Conservation (phyloP, 139 green algal species). For the Asterochloris sp. region DNA sequence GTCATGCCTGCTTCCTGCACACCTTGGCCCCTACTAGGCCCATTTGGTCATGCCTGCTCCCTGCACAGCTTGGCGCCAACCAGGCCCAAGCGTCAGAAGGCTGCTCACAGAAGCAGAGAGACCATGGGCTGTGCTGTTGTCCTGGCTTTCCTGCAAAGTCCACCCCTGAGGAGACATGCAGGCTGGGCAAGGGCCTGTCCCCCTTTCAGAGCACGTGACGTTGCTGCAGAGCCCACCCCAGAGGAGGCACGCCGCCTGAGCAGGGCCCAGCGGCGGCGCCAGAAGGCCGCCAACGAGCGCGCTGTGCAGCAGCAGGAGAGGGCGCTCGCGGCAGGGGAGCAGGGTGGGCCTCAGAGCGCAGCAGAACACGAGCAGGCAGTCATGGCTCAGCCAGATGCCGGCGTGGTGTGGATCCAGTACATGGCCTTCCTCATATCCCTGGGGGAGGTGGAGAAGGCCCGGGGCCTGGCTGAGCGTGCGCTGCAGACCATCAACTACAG, state of each 20-base stretch:
- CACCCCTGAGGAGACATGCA: no score
- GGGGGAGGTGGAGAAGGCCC: constrained; percentile 71
- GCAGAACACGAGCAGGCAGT: constrained; percentile 80
- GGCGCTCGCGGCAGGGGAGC: constrained; percentile 29
- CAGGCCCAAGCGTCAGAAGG: no score
- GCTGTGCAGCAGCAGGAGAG: constrained; percentile 58
- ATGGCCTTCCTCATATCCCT: constrained; percentile 87
- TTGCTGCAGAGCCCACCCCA: no score
- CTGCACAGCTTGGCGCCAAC: no score
- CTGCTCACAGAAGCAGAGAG: no score
- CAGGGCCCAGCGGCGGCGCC: constrained; percentile 60
- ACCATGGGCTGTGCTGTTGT: no score
- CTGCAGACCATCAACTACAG: constrained; percentile 82
- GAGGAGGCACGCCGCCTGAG: not conserved
- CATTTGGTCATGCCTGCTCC: no score
- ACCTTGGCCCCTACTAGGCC: no score
- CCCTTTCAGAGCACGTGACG: no score
- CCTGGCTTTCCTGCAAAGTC: no score
- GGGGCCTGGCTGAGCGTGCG: constrained; percentile 79
- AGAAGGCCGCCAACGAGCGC: constrained; percentile 49
- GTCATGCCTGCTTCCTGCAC: no score
- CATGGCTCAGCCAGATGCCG: constrained; percentile 70
- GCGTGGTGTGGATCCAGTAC: constrained; percentile 92
- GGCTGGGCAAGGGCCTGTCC: no score
- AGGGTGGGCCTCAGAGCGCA: constrained; percentile 47